Evolutionary conservation across 1,284 basidiomycete genomes (phyloP), one percentile per base, ranked within the genome.

Genomic region (Melampsora americana): DNA sequence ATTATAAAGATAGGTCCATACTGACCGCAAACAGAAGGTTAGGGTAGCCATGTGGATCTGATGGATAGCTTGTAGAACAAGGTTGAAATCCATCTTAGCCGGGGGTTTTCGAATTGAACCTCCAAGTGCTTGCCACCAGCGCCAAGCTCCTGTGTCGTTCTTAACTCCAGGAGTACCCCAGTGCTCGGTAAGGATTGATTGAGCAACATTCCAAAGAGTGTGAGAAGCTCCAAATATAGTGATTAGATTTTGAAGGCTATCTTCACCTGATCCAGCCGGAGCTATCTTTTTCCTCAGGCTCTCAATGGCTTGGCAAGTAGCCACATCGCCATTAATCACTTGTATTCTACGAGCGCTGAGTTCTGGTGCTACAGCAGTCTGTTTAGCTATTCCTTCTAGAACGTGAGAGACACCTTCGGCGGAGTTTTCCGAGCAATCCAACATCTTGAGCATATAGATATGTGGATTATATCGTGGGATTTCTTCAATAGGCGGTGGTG

Each of bases 181-280:
- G 39, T 61, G 56, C 18, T 61, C 20, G 9, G 60, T 6, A 26
- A 61, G 44, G 1, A 70, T 61, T 28, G 32, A 11, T 23, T 70
- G 68, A 4, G 68, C 3, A 61, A 70, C 30, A 42, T 70, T 70
- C 68, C 68, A 61, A 39, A 61, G 18, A 18, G 56, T 70, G 16
- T 70, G 68, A 44, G 35, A 23, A 30, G 56, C 68, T 16, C 68
- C 68, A 61, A 42, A 53, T 18, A 70, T 60, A 2, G 39, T 6
- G 1, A 70, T 26, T n/a, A 61, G 32, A 44, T 70, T 70, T 61
- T 28, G 18, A 1, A 70, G 23, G 20, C 32, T 42, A 28, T 16
- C 60, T 61, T 60, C 39, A 18, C 5, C 1, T 44, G 46, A 61
- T 11, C 56, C 18, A 1, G 35, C 56, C 4, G 50, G 68, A 20